Base-by-base conservation (phyloP, 768 basidiomycete genomes). In the Mycena filopes region DNA sequence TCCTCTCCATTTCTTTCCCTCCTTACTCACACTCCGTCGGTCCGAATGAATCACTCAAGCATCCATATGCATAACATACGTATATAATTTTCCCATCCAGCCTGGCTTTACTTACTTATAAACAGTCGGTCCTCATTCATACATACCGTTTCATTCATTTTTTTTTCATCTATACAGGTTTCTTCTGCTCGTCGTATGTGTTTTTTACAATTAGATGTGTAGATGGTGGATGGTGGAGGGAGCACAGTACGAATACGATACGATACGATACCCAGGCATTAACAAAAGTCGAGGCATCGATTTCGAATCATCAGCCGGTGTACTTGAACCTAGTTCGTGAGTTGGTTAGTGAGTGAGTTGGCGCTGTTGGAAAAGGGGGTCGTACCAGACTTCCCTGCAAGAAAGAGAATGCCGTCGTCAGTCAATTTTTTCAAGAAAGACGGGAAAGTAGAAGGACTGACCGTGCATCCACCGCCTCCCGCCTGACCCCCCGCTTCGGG, bases 401-500 rank as follows among this genome's bases (percentile, higher is more conserved):
- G 2, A 16, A 28, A 25, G 18, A 28, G 9, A 20, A n/a, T 26
- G n/a, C 18, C 2, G 9, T 25, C 25, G 23, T 31, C 41, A 42
- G 26, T 23, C 18, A 28, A 11, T 36, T 15, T 15, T 36, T 15
- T 25, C 26, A 23, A 15, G 11, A 68, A 40, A n/a, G 23, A 50
- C 25, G 33, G 41, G 48, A 50, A 40, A 21, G 23, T 28, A 36
- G 43, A n/a, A 54, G 53, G 26, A 72, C 76, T 63, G 62, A 82
- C 83, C 84, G 79, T 36, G 95, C 91, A 69, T 95, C 89, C 3
- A 99, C 98, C 1, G 96, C 97, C 71, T 93, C 94, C 71, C 87
- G 90, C 56, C 98, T 83, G 10, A 99, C 96, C 2, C 79, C 78
- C 63, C 92, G 82, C 74, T 90, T 92, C n/a, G 93, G 93, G 78